A percentile compares a stretch with the other conserved stretches of the same genome.
Evolutionary conservation across 768 basidiomycete genomes (phyloP).

Genomic region (Dentipellis fragilis): DNA sequence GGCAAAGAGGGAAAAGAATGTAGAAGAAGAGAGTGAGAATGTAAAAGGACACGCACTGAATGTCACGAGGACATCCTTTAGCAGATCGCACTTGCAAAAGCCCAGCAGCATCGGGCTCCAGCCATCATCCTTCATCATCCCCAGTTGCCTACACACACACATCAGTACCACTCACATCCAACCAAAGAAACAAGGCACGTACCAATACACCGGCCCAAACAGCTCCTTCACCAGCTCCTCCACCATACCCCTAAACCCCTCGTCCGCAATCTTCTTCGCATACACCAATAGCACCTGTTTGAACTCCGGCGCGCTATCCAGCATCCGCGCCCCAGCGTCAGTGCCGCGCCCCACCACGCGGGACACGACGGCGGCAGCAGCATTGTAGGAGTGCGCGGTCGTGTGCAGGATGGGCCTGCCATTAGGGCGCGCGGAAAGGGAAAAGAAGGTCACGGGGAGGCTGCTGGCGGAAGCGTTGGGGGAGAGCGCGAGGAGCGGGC

Average conservation of each 20-base stretch:
- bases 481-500: conserved; percentile 43
- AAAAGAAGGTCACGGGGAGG: conserved; percentile 37
- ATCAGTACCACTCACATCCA: neutral
- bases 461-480: conserved; percentile 29
- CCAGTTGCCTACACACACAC: conserved; percentile 47
- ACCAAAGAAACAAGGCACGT: conserved; percentile 21
- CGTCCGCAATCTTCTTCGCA: conserved; percentile 79
- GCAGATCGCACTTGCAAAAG: conserved; percentile 68
- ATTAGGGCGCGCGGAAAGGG: conserved; percentile 64
- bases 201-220: conserved; percentile 87
- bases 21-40: too few species aligned
- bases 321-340: conserved; percentile 83
- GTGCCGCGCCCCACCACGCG: conserved; percentile 75
- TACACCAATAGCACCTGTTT: conserved; percentile 67
- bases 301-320: conserved; percentile 80
- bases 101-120: conserved; percentile 70
- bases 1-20: too few species aligned
- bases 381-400: neutral
- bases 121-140: conserved; percentile 36
- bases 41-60: conserved; percentile 66
- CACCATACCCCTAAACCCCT: conserved; percentile 78
- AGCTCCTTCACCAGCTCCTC: conserved; percentile 90
- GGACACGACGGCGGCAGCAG: conserved; percentile 24
- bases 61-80: conserved; percentile 68
- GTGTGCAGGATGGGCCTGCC: too few species aligned